Percentiles rank a stretch among this genome's conserved stretches.
These are phyloP conservation scores for Samsoniella hepiali DNA, from an alignment of 2,329 filamentous ascomycete genomes.

Conservation along the genomic window DNA sequence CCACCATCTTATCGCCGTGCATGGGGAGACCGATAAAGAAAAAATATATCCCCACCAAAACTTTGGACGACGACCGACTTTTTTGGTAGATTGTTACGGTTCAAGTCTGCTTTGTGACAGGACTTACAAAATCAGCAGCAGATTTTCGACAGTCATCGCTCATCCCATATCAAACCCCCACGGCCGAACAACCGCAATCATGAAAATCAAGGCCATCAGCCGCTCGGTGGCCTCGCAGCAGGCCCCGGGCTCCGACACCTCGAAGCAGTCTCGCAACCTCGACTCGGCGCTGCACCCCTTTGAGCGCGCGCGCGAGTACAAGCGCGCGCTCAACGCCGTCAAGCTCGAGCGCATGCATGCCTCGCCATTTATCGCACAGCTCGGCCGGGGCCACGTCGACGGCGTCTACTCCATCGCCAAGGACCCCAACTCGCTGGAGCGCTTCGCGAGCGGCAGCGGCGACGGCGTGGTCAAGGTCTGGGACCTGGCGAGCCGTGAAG, in stretches of 20 bases:
- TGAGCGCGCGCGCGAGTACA: conserved; percentile 76
- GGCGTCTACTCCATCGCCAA: conserved; percentile 77
- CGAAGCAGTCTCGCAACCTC: conserved; percentile 67
- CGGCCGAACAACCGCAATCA: conserved; percentile 22
- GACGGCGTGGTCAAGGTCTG: conserved; percentile 94
- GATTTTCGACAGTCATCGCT: neutral
- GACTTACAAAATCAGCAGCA: neutral
- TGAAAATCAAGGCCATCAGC: conserved; percentile 65
- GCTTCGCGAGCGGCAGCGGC: conserved; percentile 79
- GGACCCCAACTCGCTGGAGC: conserved; percentile 69
- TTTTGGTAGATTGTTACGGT: neutral
- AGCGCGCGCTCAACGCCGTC: conserved; percentile 66
- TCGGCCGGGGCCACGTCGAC: conserved; percentile 89
- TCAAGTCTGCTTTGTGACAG: neutral
- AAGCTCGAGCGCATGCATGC: conserved; percentile 92
- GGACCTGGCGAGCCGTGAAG: conserved; percentile 69
- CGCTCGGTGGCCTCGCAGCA: conserved; percentile 63
- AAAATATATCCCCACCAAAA: conserved; percentile 19
- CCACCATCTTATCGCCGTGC: conserved; percentile 11
- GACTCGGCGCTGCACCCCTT: conserved; percentile 88
- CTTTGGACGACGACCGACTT: conserved; percentile 4
- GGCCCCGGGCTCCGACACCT: conserved; percentile 62
- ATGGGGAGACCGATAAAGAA: conserved; percentile 10
- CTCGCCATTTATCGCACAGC: conserved; percentile 71
- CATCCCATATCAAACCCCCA: neutral